Percentiles rank a stretch among this genome's conserved stretches.
These are phyloP conservation scores for Colletotrichum sp. DNA, from an alignment of 2,329 filamentous ascomycete species.

Conservation along the genomic window DNA sequence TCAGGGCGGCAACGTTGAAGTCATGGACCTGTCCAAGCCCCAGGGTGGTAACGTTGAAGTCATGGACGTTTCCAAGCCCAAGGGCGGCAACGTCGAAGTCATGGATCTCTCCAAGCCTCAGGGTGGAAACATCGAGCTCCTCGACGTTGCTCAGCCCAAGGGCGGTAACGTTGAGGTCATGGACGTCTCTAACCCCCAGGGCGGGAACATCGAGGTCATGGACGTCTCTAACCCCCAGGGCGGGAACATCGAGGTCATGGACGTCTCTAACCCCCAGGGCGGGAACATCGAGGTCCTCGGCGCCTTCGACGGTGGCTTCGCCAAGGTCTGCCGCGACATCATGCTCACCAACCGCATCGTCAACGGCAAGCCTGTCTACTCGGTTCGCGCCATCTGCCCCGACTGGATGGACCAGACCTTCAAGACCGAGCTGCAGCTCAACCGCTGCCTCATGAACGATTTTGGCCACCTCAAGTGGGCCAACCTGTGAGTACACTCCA, in stretches of 20 bases:
- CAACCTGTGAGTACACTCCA: neutral
- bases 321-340: neutral
- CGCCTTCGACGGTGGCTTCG: neutral
- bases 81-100: neutral
- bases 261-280: neutral
- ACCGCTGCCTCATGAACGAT: constrained; percentile 17
- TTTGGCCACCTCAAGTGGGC: constrained; percentile 11
- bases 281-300: neutral
- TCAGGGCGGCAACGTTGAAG: neutral
- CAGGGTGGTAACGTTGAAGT: neutral
- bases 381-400: constrained; percentile 1
- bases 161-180: neutral
- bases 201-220: neutral
- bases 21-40: neutral
- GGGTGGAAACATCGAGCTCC: neutral
- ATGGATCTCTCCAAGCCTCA: neutral
- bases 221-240: neutral
- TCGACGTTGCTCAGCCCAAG: neutral
- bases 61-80: neutral
- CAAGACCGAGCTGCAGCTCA: constrained; percentile 11
- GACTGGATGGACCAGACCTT: neutral
- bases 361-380: neutral
- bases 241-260: neutral
- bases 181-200: neutral
- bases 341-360: neutral